Conservation (phyloP, 371 early-diverging fungal genomes). For the Mucor saturninus region DNA sequence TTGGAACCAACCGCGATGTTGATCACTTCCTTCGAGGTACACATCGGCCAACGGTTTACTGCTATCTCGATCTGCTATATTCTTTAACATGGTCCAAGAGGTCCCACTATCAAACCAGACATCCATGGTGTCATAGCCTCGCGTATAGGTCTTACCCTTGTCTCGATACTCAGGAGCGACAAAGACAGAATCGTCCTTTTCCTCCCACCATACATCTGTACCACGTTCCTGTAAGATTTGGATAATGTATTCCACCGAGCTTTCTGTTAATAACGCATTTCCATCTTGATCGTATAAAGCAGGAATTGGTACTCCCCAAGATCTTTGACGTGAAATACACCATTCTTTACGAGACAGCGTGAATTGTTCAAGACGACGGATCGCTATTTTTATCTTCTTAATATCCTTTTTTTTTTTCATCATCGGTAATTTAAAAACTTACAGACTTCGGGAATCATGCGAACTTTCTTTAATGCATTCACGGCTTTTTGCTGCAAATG, state of each 20-base stretch:
- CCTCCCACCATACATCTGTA: constrained; percentile 82
- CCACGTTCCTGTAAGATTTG: constrained; percentile 65
- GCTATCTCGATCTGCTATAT: constrained; percentile 26
- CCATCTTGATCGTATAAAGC: constrained; percentile 75
- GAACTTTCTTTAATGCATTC: constrained; percentile 58
- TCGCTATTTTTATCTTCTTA: constrained; percentile 22
- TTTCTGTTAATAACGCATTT: constrained; percentile 69
- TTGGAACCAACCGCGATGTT: constrained; percentile 98
- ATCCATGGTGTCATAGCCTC: constrained; percentile 90
- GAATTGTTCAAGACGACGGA: constrained; percentile 67
- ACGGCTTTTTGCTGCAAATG: constrained; percentile 65
- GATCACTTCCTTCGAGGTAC: constrained; percentile 94
- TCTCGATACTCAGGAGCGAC: constrained; percentile 70
- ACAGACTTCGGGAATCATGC: constrained; percentile 69
- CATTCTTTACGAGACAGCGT: constrained; percentile 79
- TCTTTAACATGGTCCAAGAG: constrained; percentile 72
- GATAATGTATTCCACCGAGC: constrained; percentile 73
- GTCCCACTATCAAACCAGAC: constrained; percentile 96
- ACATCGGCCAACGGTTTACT: constrained; percentile 76
- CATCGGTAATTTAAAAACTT: constrained; percentile 16
- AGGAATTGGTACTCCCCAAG: constrained; percentile 86
- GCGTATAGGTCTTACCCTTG: constrained; percentile 55
- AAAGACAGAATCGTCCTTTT: constrained; percentile 70
- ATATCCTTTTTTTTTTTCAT: background rate
- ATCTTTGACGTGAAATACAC: constrained; percentile 92